Evolutionary conservation across 2,329 filamentous ascomycete genomes (phyloP).

Genomic region (Berkeleyomyces rouxiae): DNA sequence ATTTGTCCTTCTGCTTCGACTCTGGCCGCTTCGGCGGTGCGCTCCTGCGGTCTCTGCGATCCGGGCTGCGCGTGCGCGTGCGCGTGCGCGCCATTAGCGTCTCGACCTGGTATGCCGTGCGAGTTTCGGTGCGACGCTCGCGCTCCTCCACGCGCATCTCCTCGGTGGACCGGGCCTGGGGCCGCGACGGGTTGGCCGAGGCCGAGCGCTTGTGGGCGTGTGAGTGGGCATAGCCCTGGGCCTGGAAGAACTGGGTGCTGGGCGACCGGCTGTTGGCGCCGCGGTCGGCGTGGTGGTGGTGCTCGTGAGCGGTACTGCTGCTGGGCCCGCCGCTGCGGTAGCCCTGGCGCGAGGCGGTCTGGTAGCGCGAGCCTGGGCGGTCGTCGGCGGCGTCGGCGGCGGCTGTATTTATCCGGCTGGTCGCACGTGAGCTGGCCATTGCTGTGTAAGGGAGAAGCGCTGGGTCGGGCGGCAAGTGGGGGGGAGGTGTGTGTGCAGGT

Average conservation of each 20-base stretch:
- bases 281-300: constrained; percentile 16
- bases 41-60: constrained; percentile 25
- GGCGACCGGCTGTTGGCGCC: constrained; percentile 22
- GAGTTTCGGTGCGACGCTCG: constrained; percentile 39
- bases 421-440: constrained; percentile 14
- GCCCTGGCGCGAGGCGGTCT: constrained; percentile 7
- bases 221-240: constrained; percentile 15
- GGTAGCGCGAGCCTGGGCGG: constrained; percentile 10
- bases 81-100: constrained; percentile 40
- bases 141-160: constrained; percentile 25
- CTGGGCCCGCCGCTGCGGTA: constrained; percentile 23
- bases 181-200: constrained; percentile 36
- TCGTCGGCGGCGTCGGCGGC: constrained; percentile 6
- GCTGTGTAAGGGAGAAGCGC: neutral
- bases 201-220: constrained; percentile 39
- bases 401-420: constrained; percentile 10
- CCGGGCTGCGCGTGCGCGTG: constrained; percentile 45
- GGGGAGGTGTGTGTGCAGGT: neutral
- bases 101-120: constrained; percentile 44
- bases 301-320: constrained; percentile 14
- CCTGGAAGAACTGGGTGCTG: constrained; percentile 18
- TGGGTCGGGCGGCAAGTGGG: neutral
- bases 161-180: constrained; percentile 25
- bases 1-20: constrained; percentile 28
- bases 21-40: constrained; percentile 25